Evolutionary conservation across 2,329 filamentous ascomycete species (phyloP).

Genomic region (Pleoardoris graminearum): DNA sequence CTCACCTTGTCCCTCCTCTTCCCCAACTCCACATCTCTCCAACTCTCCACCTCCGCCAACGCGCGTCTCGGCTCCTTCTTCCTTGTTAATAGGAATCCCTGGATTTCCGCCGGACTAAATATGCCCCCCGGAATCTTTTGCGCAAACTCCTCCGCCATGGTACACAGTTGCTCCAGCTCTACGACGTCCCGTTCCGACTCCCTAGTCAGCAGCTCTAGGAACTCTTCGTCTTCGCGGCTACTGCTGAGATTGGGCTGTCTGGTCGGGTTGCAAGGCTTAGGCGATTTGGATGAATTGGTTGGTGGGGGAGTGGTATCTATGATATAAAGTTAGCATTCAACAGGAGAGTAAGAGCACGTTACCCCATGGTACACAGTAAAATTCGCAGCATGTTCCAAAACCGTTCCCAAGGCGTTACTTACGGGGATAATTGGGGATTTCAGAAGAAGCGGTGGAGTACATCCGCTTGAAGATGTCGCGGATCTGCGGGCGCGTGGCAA

Average conservation of each 20-base stretch:
- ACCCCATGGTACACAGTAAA: too few relatives aligned
- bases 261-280: not conserved
- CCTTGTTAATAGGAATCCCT: constrained; percentile 56
- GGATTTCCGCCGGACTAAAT: constrained; percentile 58
- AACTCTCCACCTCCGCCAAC: constrained; percentile 49
- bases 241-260: not conserved
- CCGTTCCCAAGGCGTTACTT: too few relatives aligned
- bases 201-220: constrained; percentile 14
- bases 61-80: constrained; percentile 55
- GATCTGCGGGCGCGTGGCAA: constrained; percentile 48
- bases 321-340: too few relatives aligned
- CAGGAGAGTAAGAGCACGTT: too few relatives aligned
- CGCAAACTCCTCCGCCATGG: constrained; percentile 53
- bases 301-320: too few relatives aligned
- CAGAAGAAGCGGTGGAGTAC: constrained; percentile 28
- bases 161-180: constrained; percentile 37
- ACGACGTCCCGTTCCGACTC: constrained; percentile 17
- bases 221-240: constrained; percentile 13
- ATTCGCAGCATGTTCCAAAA: too few relatives aligned
- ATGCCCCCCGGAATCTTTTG: constrained; percentile 49
- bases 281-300: not conserved
- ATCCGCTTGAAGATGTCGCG: constrained; percentile 50
- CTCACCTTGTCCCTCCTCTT: constrained; percentile 35
- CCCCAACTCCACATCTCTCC: constrained; percentile 45
- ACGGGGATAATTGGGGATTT: not conserved